Evolutionary conservation across 768 basidiomycete genomes (phyloP).

Genomic region (Fomitopsis serialis): DNA sequence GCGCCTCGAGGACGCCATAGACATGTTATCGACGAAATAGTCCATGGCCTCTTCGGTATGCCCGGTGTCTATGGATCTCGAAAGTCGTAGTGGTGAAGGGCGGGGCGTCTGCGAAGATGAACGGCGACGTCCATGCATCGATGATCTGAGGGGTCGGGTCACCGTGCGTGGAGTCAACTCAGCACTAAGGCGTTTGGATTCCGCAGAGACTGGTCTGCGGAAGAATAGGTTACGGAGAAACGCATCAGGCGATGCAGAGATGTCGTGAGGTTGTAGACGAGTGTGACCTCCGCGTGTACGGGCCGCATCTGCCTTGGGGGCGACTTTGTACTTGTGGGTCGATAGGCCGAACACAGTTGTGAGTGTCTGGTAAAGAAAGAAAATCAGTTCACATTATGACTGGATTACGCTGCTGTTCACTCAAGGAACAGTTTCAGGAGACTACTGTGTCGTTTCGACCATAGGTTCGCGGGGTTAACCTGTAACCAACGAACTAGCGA

Average conservation of each 20-base stretch:
- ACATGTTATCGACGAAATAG: slow-evolving; percentile 15
- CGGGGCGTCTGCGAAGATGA: slow-evolving; percentile 12
- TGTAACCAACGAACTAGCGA: too few relatives aligned
- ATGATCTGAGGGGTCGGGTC: slow-evolving; percentile 2
- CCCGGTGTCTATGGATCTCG: background rate
- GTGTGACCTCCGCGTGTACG: slow-evolving; percentile 13
- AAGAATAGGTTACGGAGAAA: slow-evolving; percentile 22
- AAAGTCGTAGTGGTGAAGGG: slow-evolving; percentile 1
- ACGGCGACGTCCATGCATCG: slow-evolving; percentile 8
- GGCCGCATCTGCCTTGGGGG: slow-evolving; percentile 17
- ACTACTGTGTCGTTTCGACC: too few relatives aligned
- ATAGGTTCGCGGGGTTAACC: too few relatives aligned
- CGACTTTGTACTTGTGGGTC: slow-evolving; percentile 52
- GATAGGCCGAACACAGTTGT: slow-evolving; percentile 53
- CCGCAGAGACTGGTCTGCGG: slow-evolving; percentile 12
- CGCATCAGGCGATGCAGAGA: slow-evolving; percentile 9
- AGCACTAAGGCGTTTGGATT: slow-evolving; percentile 9
- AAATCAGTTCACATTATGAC: background rate
- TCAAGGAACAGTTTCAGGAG: too few relatives aligned
- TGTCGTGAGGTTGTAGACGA: slow-evolving; percentile 10
- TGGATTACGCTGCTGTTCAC: background rate
- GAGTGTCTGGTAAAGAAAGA: slow-evolving; percentile 41
- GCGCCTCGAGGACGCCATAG: slow-evolving; percentile 19
- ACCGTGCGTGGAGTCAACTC: slow-evolving; percentile 13
- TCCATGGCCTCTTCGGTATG: slow-evolving; percentile 14